Evolutionary conservation across 2,329 filamentous ascomycete species (phyloP), one percentile per base, ranked within the genome.

Genomic region (Scytalidium sp.): DNA sequence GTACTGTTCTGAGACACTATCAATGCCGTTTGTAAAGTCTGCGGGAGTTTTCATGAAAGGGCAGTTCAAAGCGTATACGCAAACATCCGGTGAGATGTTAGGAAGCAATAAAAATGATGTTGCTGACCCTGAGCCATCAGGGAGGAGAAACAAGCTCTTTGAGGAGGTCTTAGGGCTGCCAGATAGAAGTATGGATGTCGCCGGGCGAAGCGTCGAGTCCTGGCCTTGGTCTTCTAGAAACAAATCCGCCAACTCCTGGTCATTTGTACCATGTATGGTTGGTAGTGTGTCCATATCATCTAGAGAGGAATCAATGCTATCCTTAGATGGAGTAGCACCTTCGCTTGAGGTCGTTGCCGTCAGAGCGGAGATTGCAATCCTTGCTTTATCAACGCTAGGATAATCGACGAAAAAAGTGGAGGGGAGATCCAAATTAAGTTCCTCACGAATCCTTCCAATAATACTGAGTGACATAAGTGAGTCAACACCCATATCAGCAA

Each of bases 21-120:
- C 81, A 49, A 87, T 79, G 50, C 82, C 82, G 58, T 82, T 85
- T 22, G 75, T 77, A 69, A 79, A 86, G 59, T 84, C 76, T 53
- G 82, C 75, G 0, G 84, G 83, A 3, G 76, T 80, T 68, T 81
- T 85, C 81, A 87, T 83, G 70, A 84, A 88, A 3, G 84, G 84
- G 44, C 81, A 87, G 66, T 87, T 87, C 57, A 88, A 71, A 19
- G 77, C 80, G 59, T 75, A 78, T 17, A 84, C 71, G 3, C 70
- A 73, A 43, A 79, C 64, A 19, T 74, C 64, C 6, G 69, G 52
- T 4, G 70, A 19, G 17, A 82, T 68, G 1, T 50, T 74, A 49
- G 17, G 56, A 44, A 60, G 39, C 1, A 50, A 43, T 10, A 51
- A 46, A 40, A 59, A 59, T 1, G 58, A 60, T 13, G 56, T 54